A percentile compares a stretch with the other conserved stretches of the same genome.
These are phyloP conservation scores for Saccharomycopsis babjevae DNA, from an alignment of 805 yeast genomes.

Conservation along the genomic window DNA sequence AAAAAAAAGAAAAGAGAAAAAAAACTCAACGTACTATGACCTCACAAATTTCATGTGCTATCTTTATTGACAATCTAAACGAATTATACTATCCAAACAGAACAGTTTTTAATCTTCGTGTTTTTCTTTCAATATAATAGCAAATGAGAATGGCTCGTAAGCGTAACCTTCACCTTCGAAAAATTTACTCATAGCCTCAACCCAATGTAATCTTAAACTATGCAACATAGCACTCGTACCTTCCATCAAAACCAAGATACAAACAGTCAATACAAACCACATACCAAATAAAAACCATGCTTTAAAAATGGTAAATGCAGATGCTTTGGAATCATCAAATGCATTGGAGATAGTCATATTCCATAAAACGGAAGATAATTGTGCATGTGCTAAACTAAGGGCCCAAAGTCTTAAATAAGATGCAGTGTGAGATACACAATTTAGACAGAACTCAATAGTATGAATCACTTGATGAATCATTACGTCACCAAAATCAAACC, in stretches of 20 bases:
- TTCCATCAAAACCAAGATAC: conserved; percentile 91
- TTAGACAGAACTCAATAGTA: conserved; percentile 93
- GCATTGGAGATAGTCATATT: conserved; percentile 83
- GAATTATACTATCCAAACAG: neutral
- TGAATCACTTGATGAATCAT: conserved; percentile 96
- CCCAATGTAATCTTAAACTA: conserved; percentile 98
- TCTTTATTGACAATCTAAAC: neutral
- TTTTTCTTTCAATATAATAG: conserved; percentile 21
- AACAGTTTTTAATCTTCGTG: neutral
- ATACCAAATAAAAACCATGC: conserved; percentile 77
- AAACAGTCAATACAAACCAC: conserved; percentile 91
- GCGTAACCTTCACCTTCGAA: conserved; percentile 94
- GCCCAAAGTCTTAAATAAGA: conserved; percentile 97
- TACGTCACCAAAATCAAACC: conserved; percentile 78
- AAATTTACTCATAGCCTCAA: conserved; percentile 96
- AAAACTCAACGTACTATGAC: neutral
- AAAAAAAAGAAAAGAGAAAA: neutral
- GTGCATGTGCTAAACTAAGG: conserved; percentile 91
- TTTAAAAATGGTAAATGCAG: conserved; percentile 55
- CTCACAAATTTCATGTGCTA: neutral
- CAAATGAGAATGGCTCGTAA: conserved; percentile 79
- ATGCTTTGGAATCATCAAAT: conserved; percentile 41
- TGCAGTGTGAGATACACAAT: conserved; percentile 97
- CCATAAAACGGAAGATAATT: conserved; percentile 92
- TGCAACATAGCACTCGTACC: conserved; percentile 99